Evolutionary conservation across 2,329 filamentous ascomycete species (phyloP).

Genomic region (Ceratocystis albifundus): DNA sequence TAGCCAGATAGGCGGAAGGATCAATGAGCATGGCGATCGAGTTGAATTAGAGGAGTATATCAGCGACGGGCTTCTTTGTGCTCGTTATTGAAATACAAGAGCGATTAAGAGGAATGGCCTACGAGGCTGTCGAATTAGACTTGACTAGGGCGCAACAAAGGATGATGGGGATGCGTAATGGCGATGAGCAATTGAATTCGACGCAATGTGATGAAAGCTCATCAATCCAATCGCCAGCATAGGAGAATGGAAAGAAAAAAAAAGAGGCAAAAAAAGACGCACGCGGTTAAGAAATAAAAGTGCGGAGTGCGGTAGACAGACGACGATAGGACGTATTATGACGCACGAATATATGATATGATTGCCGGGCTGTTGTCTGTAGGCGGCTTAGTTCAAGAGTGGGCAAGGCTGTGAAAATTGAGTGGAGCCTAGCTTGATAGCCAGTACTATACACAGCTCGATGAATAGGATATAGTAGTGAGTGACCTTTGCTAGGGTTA

Average conservation of each 20-base stretch:
- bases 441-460: not conserved
- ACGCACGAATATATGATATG: constrained; percentile 10
- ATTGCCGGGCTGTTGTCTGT: not conserved
- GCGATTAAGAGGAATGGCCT: not conserved
- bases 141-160: constrained; percentile 12
- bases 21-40: constrained; percentile 65
- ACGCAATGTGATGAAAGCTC: not conserved
- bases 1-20: constrained; percentile 71
- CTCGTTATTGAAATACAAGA: not conserved
- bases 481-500: constrained; percentile 7
- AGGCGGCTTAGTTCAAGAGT: not conserved
- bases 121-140: constrained; percentile 17
- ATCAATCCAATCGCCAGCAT: not conserved
- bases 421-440: not conserved
- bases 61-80: not conserved
- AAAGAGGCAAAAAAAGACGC: no score
- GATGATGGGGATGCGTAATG: not conserved
- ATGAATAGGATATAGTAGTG: not conserved
- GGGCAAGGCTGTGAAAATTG: constrained; percentile 8
- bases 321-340: constrained; percentile 7
- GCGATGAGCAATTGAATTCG: not conserved
- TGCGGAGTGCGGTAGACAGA: not conserved
- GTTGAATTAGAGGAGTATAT: not conserved
- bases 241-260: not conserved
- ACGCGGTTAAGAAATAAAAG: not conserved